These are phyloP conservation scores for Bipolaris bicolor DNA, from an alignment of 2,329 filamentous ascomycete genomes.

Conservation along the genomic window DNA sequence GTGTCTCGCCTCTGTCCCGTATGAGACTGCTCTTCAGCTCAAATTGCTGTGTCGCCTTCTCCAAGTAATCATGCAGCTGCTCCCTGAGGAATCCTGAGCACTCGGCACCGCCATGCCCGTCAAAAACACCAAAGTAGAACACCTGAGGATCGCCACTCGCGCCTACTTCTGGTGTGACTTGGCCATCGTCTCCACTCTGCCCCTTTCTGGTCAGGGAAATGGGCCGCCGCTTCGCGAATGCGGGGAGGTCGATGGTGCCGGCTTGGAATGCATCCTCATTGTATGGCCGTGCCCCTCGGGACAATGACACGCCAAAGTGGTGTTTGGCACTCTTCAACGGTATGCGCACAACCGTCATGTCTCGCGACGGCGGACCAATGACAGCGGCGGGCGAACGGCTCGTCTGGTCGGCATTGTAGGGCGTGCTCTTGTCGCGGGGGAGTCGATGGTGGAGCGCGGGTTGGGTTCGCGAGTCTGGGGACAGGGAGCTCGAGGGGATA, in stretches of 20 bases:
- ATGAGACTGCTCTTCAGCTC: constrained; percentile 76
- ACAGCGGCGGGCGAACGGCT: constrained; percentile 47
- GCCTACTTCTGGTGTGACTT: constrained; percentile 73
- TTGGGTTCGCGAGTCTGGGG: constrained; percentile 76
- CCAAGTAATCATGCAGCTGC: constrained; percentile 85
- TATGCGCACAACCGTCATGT: constrained; percentile 93
- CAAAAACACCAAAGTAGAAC: constrained; percentile 97
- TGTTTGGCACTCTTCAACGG: constrained; percentile 93
- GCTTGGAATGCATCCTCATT: constrained; percentile 96
- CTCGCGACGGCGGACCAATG: constrained; percentile 56
- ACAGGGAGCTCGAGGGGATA: constrained; percentile 87
- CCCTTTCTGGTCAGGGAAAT: constrained; percentile 60
- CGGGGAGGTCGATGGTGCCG: constrained; percentile 89
- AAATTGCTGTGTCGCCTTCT: constrained; percentile 78
- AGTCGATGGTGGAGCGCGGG: constrained; percentile 79
- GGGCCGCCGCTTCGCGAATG: constrained; percentile 85
- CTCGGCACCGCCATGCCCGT: constrained; percentile 89
- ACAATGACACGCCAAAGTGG: constrained; percentile 83
- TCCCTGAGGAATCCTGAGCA: constrained; percentile 88
- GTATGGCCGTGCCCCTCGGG: constrained; percentile 81
- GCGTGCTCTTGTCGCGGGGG: constrained; percentile 81
- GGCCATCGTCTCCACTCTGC: constrained; percentile 49
- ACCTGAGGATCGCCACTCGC: constrained; percentile 90
- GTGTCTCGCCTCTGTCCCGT: constrained; percentile 25
- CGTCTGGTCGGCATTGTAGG: constrained; percentile 63